Percentiles rank a stretch among this genome's conserved stretches.
phyloP scores from a whole-genome alignment of 1,284 basidiomycete genomes.

The Cryptococcus hybrid region DNA sequence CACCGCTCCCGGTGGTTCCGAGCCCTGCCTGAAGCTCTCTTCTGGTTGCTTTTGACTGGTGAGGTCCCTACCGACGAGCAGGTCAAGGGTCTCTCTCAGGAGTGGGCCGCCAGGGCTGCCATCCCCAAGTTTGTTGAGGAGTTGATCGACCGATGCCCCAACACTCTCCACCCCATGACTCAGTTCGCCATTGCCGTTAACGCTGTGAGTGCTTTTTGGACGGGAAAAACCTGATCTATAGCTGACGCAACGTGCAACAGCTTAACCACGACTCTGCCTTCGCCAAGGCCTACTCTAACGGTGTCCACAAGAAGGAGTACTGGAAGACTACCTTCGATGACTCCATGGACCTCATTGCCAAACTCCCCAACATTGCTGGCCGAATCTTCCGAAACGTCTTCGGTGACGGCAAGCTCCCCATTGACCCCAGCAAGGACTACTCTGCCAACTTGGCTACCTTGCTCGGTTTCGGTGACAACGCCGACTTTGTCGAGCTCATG shows the following conservation, averaged over 20 bases:
- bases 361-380: slow-evolving; percentile 94
- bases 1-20: slow-evolving; percentile 80
- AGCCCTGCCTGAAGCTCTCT: slow-evolving; percentile 92
- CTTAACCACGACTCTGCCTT: slow-evolving; percentile 97
- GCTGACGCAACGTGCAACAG: slow-evolving; percentile 48
- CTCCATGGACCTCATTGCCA: slow-evolving; percentile 96
- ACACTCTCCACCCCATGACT: slow-evolving; percentile 93
- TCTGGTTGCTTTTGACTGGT: slow-evolving; percentile 93
- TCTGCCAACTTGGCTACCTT: slow-evolving; percentile 89
- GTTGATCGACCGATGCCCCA: slow-evolving; percentile 87
- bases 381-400: slow-evolving; percentile 97
- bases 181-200: slow-evolving; percentile 94
- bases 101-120: slow-evolving; percentile 86
- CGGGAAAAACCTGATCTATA: neutral
- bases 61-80: slow-evolving; percentile 88
- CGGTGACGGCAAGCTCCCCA: slow-evolving; percentile 77
- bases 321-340: slow-evolving; percentile 97
- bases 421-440: slow-evolving; percentile 87
- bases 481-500: slow-evolving; percentile 89
- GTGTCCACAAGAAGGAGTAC: slow-evolving; percentile 94
- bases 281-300: slow-evolving; percentile 90
- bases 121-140: slow-evolving; percentile 92
- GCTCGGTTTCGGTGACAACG: slow-evolving; percentile 88
- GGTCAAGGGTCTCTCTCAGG: slow-evolving; percentile 76
- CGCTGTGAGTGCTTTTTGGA: slow-evolving; percentile 60